Percentiles rank a stretch among this genome's conserved stretches.
Conservation (phyloP, 768 basidiomycete genomes). For the Pisolithus tinctorius region DNA sequence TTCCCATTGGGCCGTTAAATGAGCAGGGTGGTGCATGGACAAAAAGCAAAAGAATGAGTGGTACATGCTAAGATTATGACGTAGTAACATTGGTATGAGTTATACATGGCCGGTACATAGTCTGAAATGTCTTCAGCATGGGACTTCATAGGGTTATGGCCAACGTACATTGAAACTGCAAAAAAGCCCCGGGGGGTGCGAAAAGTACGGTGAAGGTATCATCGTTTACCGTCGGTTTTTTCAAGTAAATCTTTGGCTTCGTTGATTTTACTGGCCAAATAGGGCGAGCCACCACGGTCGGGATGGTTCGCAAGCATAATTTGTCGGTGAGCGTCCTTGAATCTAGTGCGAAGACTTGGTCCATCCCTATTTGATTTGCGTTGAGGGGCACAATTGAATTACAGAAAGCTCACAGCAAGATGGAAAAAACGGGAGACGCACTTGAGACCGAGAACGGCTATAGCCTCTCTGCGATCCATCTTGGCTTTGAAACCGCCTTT, state of each 20-base stretch:
- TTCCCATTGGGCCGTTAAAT: background rate
- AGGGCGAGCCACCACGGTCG: slow-evolving; percentile 97
- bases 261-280: slow-evolving; percentile 97
- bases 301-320: slow-evolving; percentile 99
- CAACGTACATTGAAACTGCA: slow-evolving; percentile 4
- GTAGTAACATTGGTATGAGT: slow-evolving; percentile 9
- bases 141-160: background rate
- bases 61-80: slow-evolving; percentile 14
- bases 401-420: background rate
- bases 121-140: slow-evolving; percentile 2
- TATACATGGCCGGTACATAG: slow-evolving; percentile 13
- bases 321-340: slow-evolving; percentile 94
- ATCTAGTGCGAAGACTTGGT: slow-evolving; percentile 58
- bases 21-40: background rate
- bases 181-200: background rate
- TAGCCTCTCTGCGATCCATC: slow-evolving; percentile 95
- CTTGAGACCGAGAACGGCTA: slow-evolving; percentile 89
- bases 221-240: slow-evolving; percentile 55
- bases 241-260: slow-evolving; percentile 94
- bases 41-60: slow-evolving; percentile 6
- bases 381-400: background rate
- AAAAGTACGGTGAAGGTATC: background rate
- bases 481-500: slow-evolving; percentile 93
- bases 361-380: slow-evolving; percentile 56
- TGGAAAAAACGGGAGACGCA: slow-evolving; percentile 36